Evolutionary conservation across 2,329 filamentous ascomycete genomes (phyloP).

Genomic region (Fusarium sororula): DNA sequence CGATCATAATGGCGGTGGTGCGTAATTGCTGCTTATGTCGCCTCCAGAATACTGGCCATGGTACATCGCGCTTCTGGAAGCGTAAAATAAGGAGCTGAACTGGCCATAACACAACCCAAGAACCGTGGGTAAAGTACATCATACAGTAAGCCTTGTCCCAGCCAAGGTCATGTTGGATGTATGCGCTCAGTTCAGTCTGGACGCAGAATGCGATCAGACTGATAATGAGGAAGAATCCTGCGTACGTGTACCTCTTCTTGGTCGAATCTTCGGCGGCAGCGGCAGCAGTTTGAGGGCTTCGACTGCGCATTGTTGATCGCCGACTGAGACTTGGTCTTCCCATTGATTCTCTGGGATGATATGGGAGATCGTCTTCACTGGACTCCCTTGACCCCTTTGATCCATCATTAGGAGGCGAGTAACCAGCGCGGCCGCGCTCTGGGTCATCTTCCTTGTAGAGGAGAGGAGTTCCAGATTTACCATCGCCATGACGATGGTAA

Average conservation of each 20-base stretch:
- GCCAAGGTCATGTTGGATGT: constrained; percentile 89
- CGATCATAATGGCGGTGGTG: constrained; percentile 80
- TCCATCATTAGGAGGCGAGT: constrained; percentile 18
- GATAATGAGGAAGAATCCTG: constrained; percentile 81
- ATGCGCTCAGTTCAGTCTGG: constrained; percentile 94
- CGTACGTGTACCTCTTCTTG: constrained; percentile 85
- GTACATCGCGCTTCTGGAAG: constrained; percentile 77
- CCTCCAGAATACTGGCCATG: constrained; percentile 89
- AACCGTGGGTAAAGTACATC: constrained; percentile 97
- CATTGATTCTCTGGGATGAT: constrained; percentile 41
- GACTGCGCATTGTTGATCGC: constrained; percentile 77
- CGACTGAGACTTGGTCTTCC: constrained; percentile 44
- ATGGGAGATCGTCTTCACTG: constrained; percentile 40
- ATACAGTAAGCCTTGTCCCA: constrained; percentile 99
- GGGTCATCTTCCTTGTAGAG: constrained; percentile 49
- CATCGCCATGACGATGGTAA: constrained; percentile 57
- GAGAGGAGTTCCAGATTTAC: constrained; percentile 55
- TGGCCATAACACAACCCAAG: constrained; percentile 91
- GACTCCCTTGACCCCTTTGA: constrained; percentile 24
- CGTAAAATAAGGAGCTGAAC: constrained; percentile 82
- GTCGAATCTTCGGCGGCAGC: constrained; percentile 57
- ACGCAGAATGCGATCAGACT: constrained; percentile 89
- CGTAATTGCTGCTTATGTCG: constrained; percentile 61
- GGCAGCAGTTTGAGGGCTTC: constrained; percentile 68
- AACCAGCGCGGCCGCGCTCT: constrained; percentile 40